Evolutionary conservation across 2,329 filamentous ascomycete genomes (phyloP).

Genomic region (Elsinoe necatrix): DNA sequence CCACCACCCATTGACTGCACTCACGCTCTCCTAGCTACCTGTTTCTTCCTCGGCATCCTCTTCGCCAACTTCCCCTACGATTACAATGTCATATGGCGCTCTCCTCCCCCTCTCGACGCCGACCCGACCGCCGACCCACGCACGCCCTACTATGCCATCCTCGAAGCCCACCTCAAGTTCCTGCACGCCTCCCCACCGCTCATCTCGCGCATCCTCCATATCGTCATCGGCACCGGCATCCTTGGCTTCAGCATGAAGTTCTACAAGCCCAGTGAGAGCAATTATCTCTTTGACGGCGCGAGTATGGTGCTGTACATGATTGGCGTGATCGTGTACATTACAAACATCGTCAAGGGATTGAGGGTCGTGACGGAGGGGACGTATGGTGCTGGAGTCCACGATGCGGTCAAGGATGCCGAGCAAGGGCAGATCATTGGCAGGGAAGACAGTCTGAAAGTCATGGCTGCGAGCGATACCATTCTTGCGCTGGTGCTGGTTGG

Average conservation of each 20-base stretch:
- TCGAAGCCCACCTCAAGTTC: slow-evolving; percentile 85
- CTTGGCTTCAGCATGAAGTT: slow-evolving; percentile 88
- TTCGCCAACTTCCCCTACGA: slow-evolving; percentile 96
- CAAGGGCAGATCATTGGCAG: slow-evolving; percentile 63
- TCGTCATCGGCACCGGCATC: slow-evolving; percentile 80
- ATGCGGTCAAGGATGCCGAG: slow-evolving; percentile 32
- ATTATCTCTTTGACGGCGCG: slow-evolving; percentile 85
- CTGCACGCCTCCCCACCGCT: slow-evolving; percentile 85
- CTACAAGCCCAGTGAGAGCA: slow-evolving; percentile 85
- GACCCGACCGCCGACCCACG: slow-evolving; percentile 29
- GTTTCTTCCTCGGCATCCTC: slow-evolving; percentile 96
- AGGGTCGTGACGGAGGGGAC: slow-evolving; percentile 67
- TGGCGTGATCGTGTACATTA: slow-evolving; percentile 83
- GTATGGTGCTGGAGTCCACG: slow-evolving; percentile 44
- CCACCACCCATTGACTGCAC: slow-evolving; percentile 2
- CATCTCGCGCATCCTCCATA: slow-evolving; percentile 87
- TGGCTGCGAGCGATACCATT: slow-evolving; percentile 93
- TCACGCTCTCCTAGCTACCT: slow-evolving; percentile 46
- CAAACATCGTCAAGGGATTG: slow-evolving; percentile 94
- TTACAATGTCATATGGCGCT: slow-evolving; percentile 77
- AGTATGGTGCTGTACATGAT: slow-evolving; percentile 68
- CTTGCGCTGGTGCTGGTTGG: slow-evolving; percentile 85
- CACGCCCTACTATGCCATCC: slow-evolving; percentile 66
- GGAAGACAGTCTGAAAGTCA: slow-evolving; percentile 83
- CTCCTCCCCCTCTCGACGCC: slow-evolving; percentile 42